Evolutionary conservation across 2,329 filamentous ascomycete genomes (phyloP).

Genomic region (Penicillium freii): DNA sequence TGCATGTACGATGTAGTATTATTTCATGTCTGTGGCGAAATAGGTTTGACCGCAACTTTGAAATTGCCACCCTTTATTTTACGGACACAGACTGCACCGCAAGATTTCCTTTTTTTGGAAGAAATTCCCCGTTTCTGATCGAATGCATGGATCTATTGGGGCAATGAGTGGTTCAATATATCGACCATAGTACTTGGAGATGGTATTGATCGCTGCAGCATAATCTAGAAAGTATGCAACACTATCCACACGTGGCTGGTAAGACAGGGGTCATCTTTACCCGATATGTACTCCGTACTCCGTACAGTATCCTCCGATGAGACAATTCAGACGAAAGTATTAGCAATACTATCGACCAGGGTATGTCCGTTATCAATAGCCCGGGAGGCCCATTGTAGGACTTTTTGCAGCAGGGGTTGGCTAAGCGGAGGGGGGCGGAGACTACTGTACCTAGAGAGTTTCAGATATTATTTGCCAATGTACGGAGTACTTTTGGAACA

Average conservation of each 20-base stretch:
- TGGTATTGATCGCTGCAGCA: neutral
- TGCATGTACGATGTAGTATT: neutral
- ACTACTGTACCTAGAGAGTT: neutral
- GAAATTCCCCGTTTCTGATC: neutral
- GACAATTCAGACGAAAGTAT: neutral
- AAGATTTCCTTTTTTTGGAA: neutral
- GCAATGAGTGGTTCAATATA: neutral
- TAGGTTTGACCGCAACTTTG: constrained; percentile 29
- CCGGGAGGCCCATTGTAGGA: neutral
- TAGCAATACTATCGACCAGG: neutral
- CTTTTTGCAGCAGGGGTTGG: neutral
- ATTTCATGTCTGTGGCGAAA: constrained; percentile 18
- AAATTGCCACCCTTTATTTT: constrained; percentile 20
- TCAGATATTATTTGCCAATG: constrained; percentile 5
- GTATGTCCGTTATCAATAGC: neutral
- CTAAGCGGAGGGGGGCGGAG: neutral
- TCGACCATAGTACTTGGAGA: neutral
- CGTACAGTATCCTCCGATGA: neutral
- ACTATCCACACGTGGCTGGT: constrained; percentile 2
- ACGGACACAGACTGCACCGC: neutral
- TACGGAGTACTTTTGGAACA: neutral
- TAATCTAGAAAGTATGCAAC: neutral
- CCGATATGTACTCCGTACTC: neutral
- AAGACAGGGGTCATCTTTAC: neutral
- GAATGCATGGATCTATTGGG: neutral